Evolutionary conservation across 495 filamentous ascomycete genomes (phyloP).

Genomic region (Neurospora tetraspora): DNA sequence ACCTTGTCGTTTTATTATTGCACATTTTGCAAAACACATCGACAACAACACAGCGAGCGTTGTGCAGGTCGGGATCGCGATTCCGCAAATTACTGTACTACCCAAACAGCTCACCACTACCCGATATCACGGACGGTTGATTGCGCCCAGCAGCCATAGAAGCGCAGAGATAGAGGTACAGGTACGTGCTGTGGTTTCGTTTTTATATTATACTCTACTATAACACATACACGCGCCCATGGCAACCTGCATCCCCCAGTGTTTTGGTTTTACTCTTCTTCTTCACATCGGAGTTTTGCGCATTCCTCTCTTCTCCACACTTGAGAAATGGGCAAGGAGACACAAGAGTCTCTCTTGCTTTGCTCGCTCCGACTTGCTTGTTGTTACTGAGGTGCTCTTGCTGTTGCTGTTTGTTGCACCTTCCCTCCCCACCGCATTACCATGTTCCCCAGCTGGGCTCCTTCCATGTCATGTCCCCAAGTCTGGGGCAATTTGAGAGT

Average conservation of each 20-base stretch:
- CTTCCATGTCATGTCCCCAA: neutral
- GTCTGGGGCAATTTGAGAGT: neutral
- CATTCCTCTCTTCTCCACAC: neutral
- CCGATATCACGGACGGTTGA: neutral
- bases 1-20: neutral
- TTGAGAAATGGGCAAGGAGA: neutral
- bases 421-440: neutral
- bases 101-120: neutral
- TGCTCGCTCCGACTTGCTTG: neutral
- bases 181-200: neutral
- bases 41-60: neutral
- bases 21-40: neutral
- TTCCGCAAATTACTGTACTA: neutral
- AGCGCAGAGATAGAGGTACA: neutral
- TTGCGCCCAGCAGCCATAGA: neutral
- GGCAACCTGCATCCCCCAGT: neutral
- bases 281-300: neutral
- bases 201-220: neutral
- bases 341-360: neutral
- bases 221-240: neutral
- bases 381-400: neutral
- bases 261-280: neutral
- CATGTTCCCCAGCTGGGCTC: neutral
- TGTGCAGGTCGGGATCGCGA: neutral
- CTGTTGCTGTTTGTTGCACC: neutral